These are phyloP conservation scores for Coriaria nepalensis DNA, from an alignment of 306 rosid genomes.

Conservation along the genomic window DNA sequence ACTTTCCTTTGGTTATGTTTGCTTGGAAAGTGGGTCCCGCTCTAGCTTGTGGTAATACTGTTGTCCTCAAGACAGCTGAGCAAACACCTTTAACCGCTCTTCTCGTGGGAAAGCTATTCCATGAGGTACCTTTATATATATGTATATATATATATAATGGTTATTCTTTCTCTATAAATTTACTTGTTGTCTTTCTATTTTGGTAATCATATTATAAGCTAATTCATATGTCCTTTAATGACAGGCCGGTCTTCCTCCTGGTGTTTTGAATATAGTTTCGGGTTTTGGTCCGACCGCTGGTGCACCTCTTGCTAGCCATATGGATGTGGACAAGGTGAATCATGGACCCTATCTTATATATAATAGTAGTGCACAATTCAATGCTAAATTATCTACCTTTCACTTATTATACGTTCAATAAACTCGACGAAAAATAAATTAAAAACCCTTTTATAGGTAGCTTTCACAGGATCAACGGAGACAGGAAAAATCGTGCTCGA, in stretches of 20 bases:
- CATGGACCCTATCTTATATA: slow-evolving; percentile 6
- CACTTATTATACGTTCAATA: too few species aligned
- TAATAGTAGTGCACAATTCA: too few species aligned
- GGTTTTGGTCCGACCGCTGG: slow-evolving; percentile 90
- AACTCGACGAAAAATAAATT: too few species aligned
- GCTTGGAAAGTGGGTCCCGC: slow-evolving; percentile 99
- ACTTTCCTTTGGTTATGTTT: slow-evolving; percentile 85
- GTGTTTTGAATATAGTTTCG: slow-evolving; percentile 73
- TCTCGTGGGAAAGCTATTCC: slow-evolving; percentile 50
- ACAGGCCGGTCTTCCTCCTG: slow-evolving; percentile 99
- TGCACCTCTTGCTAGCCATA: slow-evolving; percentile 83
- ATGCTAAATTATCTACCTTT: too few species aligned
- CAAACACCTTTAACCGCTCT: slow-evolving; percentile 92
- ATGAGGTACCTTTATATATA: slow-evolving; percentile 35
- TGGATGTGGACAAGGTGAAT: slow-evolving; percentile 91
- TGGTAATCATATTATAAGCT: background rate
- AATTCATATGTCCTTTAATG: slow-evolving; percentile 11
- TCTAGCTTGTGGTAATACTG: slow-evolving; percentile 78
- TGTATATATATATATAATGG: too few species aligned
- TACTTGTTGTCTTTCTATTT: too few species aligned
- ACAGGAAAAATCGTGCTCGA: slow-evolving; percentile 61
- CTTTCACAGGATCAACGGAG: slow-evolving; percentile 81
- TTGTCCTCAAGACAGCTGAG: slow-evolving; percentile 73
- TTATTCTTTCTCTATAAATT: too few species aligned
- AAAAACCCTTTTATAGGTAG: slow-evolving; percentile 43